Percentiles rank a stretch among this genome's conserved stretches.
Evolutionary conservation across 139 green algal species (phyloP).

Genomic region (Nannochloris sp.): DNA sequence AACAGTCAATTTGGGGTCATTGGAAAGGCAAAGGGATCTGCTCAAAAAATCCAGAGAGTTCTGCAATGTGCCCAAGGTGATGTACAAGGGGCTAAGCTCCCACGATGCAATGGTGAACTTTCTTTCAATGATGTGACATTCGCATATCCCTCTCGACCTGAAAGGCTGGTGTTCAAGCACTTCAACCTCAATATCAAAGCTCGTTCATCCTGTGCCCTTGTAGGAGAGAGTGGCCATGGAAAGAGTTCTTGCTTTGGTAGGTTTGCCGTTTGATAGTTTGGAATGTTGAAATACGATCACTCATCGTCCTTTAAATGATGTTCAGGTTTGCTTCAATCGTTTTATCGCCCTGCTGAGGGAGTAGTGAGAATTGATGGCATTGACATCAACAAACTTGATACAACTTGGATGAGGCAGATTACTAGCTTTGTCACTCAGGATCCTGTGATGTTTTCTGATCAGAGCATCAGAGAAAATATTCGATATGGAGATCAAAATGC

Average conservation of each 20-base stretch:
- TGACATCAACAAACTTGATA: slow-evolving; percentile 41
- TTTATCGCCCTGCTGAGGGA: too few relatives aligned
- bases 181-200: slow-evolving; percentile 48
- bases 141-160: slow-evolving; percentile 15
- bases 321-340: too few relatives aligned
- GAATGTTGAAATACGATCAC: too few relatives aligned
- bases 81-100: slow-evolving; percentile 14
- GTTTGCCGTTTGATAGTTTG: too few relatives aligned
- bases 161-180: slow-evolving; percentile 45
- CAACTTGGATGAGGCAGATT: slow-evolving; percentile 39
- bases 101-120: slow-evolving; percentile 5
- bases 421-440: slow-evolving; percentile 65
- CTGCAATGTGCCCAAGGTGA: neutral
- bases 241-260: slow-evolving; percentile 47
- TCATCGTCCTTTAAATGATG: too few relatives aligned
- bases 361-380: too few relatives aligned
- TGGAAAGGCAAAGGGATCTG: slow-evolving; percentile 49
- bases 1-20: slow-evolving; percentile 48
- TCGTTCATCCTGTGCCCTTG: slow-evolving; percentile 69
- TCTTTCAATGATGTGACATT: slow-evolving; percentile 15
- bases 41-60: slow-evolving; percentile 50
- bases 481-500: slow-evolving; percentile 63
- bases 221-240: slow-evolving; percentile 78
- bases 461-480: slow-evolving; percentile 85
- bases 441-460: slow-evolving; percentile 92